These are phyloP conservation scores for Triticum monococcum DNA, from an alignment of 176 grass and related monocot genomes.

Conservation along the genomic window DNA sequence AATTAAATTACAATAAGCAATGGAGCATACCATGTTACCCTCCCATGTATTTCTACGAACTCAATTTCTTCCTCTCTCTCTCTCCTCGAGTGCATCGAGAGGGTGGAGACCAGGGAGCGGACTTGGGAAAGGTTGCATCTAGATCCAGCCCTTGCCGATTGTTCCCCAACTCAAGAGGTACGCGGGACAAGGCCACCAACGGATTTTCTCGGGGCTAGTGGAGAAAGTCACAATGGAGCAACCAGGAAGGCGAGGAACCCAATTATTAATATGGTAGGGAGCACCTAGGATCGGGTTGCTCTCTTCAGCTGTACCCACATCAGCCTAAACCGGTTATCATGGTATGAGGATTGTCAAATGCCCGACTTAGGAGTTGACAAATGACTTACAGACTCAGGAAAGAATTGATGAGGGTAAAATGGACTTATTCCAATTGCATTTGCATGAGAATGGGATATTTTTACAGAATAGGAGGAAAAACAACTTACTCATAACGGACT, in stretches of 20 bases:
- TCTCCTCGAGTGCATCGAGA: background rate
- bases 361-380: background rate
- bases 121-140: background rate
- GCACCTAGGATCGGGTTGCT: background rate
- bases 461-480: background rate
- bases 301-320: background rate
- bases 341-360: background rate
- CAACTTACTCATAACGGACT: conserved; percentile 73
- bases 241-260: no score
- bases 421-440: background rate
- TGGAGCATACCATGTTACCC: background rate
- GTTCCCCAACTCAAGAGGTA: background rate
- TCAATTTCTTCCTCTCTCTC: background rate
- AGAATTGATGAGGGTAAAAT: background rate
- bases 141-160: background rate
- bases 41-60: background rate
- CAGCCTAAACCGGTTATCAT: background rate
- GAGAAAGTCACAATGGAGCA: no score
- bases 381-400: background rate
- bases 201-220: no score
- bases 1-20: background rate
- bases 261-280: background rate
- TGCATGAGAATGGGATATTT: background rate
- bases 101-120: background rate
- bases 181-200: background rate